These are phyloP conservation scores for Plasmopara halstedii DNA, from an alignment of 352 stramenopile genomes.

Conservation along the genomic window DNA sequence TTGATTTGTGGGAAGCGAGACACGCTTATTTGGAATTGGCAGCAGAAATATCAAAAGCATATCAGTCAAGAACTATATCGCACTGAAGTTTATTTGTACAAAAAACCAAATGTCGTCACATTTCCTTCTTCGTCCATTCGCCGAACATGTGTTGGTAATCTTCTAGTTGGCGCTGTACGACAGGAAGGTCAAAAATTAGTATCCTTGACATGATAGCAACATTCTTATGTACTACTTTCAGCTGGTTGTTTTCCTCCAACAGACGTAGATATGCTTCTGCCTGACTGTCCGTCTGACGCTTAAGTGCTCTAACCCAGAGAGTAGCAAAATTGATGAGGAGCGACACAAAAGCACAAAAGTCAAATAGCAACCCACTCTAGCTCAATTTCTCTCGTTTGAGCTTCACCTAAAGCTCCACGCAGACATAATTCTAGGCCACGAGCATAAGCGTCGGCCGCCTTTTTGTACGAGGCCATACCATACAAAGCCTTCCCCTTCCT, in stretches of 20 bases:
- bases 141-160: conserved; percentile 80
- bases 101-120: conserved; percentile 31
- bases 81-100: too few relatives aligned
- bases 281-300: conserved; percentile 59
- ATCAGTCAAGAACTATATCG: too few relatives aligned
- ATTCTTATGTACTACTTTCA: conserved; percentile 66
- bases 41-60: too few relatives aligned
- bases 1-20: too few relatives aligned
- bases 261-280: conserved; percentile 64
- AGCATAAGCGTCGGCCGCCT: conserved; percentile 66
- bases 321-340: not conserved
- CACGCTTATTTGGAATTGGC: too few relatives aligned
- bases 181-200: too few relatives aligned
- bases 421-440: conserved; percentile 64
- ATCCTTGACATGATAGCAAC: too few relatives aligned
- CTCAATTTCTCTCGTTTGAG: conserved; percentile 60
- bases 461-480: conserved; percentile 49
- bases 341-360: not conserved
- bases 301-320: conserved; percentile 38
- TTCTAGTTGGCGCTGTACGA: conserved; percentile 61
- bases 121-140: conserved; percentile 79
- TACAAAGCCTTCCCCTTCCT: conserved; percentile 78
- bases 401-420: conserved; percentile 53
- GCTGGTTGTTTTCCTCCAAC: conserved; percentile 65
- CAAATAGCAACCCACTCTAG: conserved; percentile 37